Conservation (phyloP, 1,139 yeast species). For the Magnusiomyces magnusii region DNA sequence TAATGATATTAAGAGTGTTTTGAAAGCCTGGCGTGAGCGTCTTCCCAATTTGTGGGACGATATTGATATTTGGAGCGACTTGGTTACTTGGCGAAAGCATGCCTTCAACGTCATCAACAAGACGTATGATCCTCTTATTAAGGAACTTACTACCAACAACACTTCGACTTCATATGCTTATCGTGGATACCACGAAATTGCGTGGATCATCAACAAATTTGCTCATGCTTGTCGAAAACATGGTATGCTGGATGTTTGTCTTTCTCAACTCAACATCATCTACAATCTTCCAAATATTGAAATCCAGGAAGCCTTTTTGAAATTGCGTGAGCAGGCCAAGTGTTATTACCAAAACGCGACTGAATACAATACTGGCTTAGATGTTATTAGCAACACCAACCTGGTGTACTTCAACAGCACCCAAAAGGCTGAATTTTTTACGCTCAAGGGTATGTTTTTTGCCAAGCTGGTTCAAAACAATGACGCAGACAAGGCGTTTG, state of each 20-base stretch:
- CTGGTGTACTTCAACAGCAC: conserved; percentile 93
- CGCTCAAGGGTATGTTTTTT: conserved; percentile 95
- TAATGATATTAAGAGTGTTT: conserved; percentile 85
- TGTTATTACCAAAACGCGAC: conserved; percentile 88
- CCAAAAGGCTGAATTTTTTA: conserved; percentile 96
- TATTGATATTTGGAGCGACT: conserved; percentile 93
- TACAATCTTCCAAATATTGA: conserved; percentile 96
- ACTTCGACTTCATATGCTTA: conserved; percentile 89
- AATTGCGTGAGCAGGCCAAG: conserved; percentile 93
- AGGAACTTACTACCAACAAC: conserved; percentile 58
- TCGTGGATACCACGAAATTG: conserved; percentile 97
- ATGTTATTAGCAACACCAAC: conserved; percentile 94
- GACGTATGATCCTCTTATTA: conserved; percentile 88
- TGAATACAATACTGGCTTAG: conserved; percentile 89
- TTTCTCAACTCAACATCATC: conserved; percentile 84
- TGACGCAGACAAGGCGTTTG: conserved; percentile 96
- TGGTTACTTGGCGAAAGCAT: conserved; percentile 98
- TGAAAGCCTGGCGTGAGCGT: conserved; percentile 98
- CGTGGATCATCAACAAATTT: conserved; percentile 97
- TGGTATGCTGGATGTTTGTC: conserved; percentile 94
- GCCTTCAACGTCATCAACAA: conserved; percentile 96
- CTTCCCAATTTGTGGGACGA: conserved; percentile 97
- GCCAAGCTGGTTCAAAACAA: conserved; percentile 84
- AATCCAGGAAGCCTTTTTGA: conserved; percentile 95
- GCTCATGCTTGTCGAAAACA: conserved; percentile 98